Percentiles rank a stretch among this genome's conserved stretches.
phyloP scores from a whole-genome alignment of 116 monocot species.

The Cymodocea nodosa region DNA sequence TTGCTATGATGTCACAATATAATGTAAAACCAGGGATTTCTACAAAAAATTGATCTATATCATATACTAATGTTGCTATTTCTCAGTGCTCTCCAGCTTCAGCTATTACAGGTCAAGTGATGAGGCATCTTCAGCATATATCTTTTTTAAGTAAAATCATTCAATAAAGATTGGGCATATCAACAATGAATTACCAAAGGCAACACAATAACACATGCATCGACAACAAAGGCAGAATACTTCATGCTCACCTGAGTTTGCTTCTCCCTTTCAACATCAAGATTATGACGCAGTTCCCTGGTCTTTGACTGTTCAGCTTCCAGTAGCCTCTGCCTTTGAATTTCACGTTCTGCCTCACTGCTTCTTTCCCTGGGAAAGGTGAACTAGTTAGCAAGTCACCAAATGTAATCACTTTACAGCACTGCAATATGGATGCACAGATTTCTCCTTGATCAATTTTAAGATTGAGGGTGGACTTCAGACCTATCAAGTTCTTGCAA shows the following conservation, averaged over 20 bases:
- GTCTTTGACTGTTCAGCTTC: constrained; percentile 84
- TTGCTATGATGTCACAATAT: too few species aligned
- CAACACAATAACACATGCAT: background rate
- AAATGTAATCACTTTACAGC: background rate
- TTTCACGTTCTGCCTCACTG: constrained; percentile 55
- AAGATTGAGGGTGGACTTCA: background rate
- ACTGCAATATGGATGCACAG: background rate
- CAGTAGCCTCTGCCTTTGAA: constrained; percentile 60
- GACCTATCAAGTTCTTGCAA: constrained; percentile 88
- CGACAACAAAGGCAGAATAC: background rate
- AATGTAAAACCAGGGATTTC: too few species aligned
- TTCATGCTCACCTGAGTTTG: constrained; percentile 49
- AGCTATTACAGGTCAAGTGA: too few species aligned
- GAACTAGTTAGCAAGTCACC: background rate
- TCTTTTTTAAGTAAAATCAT: background rate
- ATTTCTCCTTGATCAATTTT: background rate
- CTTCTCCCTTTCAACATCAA: constrained; percentile 90
- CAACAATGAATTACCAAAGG: background rate
- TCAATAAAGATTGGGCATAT: background rate
- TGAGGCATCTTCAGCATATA: too few species aligned
- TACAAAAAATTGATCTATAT: too few species aligned
- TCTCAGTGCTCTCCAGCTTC: too few species aligned
- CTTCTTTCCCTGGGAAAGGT: constrained; percentile 43
- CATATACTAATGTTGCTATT: too few species aligned
- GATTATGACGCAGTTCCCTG: constrained; percentile 66